phyloP scores from a whole-genome alignment of 106 monocot species.

The Chionographis japonica region DNA sequence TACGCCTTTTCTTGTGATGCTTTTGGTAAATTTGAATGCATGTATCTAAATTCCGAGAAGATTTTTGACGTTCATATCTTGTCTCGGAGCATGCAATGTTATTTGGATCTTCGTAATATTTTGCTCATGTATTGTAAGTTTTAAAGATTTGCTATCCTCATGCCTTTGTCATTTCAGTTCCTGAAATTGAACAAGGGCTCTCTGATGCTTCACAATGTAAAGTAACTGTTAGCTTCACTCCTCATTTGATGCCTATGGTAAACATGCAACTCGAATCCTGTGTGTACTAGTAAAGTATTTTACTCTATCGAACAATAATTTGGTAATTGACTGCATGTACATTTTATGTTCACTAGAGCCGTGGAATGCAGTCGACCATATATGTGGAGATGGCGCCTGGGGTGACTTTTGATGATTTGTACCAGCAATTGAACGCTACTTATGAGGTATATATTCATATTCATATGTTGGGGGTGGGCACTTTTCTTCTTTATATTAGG shows the following conservation, averaged over 20 bases:
- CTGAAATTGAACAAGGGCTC: conserved; percentile 98
- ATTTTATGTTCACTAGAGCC: conserved; percentile 42
- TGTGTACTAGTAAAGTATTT: neutral
- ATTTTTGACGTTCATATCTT: neutral
- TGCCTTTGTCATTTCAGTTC: conserved; percentile 57
- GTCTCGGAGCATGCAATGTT: neutral
- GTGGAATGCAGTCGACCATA: conserved; percentile 98
- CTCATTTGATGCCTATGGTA: conserved; percentile 97
- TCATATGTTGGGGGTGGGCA: no score
- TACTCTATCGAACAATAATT: neutral
- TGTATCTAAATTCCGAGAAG: no score
- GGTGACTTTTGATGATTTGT: conserved; percentile 70
- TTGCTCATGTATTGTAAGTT: neutral
- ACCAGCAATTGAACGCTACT: conserved; percentile 41
- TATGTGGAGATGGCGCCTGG: conserved; percentile 83
- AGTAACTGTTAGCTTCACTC: conserved; percentile 95
- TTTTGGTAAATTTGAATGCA: no score
- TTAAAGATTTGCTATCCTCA: neutral
- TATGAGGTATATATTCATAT: conserved; percentile 49
- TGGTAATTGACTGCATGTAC: neutral
- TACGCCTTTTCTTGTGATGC: no score
- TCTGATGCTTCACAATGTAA: conserved; percentile 73
- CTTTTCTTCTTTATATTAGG: no score
- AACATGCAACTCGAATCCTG: conserved; percentile 3
- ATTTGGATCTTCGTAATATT: neutral